Evolutionary conservation across 306 rosid species (phyloP).

Genomic region (Malus domestica): DNA sequence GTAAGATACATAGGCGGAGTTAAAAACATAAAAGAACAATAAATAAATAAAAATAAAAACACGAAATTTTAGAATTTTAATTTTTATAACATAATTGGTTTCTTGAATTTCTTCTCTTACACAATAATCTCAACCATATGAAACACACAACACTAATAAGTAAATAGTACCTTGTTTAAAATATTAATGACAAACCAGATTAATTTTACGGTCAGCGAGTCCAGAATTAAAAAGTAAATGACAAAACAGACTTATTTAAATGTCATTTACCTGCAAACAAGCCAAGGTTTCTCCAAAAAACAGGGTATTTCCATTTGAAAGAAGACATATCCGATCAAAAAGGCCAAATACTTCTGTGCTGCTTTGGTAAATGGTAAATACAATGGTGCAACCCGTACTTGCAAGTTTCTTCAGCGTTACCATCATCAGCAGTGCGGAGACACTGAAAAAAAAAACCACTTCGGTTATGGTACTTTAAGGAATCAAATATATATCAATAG

Average conservation of each 20-base stretch:
- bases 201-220: background rate
- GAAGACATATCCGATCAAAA: slow-evolving; percentile 92
- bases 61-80: background rate
- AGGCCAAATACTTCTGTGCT: slow-evolving; percentile 99
- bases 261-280: slow-evolving; percentile 75
- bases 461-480: background rate
- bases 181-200: too few relatives aligned
- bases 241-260: background rate
- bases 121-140: slow-evolving; percentile 2
- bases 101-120: background rate
- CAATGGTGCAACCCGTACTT: slow-evolving; percentile 85
- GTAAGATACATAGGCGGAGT: too few relatives aligned
- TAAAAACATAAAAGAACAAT: background rate
- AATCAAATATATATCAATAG: background rate
- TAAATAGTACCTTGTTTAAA: background rate
- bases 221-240: background rate
- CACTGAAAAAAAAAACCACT: slow-evolving; percentile 46
- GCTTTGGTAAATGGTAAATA: slow-evolving; percentile 87
- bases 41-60: background rate
- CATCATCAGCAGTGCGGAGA: slow-evolving; percentile 98
- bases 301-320: slow-evolving; percentile 94
- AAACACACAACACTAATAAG: background rate
- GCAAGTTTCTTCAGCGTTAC: slow-evolving; percentile 97
- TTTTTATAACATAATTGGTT: background rate
- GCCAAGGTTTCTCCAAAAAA: slow-evolving; percentile 98